Evolutionary conservation across 2,329 filamentous ascomycete species (phyloP), one percentile per base, ranked within the genome.

Genomic region (Talaromyces sp.): DNA sequence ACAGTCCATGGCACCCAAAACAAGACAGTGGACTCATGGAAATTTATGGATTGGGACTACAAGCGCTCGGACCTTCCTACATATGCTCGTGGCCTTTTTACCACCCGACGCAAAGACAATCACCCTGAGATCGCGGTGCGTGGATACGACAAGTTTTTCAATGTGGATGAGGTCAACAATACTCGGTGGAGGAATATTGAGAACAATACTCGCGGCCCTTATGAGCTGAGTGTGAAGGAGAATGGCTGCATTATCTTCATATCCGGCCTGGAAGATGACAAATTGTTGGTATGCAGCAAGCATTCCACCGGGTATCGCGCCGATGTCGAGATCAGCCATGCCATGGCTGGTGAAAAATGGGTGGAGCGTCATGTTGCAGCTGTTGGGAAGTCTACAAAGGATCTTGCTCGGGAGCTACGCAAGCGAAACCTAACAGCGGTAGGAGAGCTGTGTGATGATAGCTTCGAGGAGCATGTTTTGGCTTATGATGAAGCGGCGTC

Each of bases 231-330:
- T 52, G 85, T 97, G 47, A 99, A 99, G 76, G 94, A 99, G 75
- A 99, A 99, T 66, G 94, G 94, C n/a, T 99, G 94, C 73, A 99
- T 99, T 73, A 97, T 99, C 63, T 99, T 99, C 77, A 86, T 99
- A 40, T 88, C 91, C 14, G 94, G 92, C 13, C 80, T 99, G 19
- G 90, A 95, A 65, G 92, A 97, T 65, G 92, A 85, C 32, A 91
- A 90, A 1, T 79, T 99, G 9, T 79, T 99, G 7, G 92, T 99
- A n/a, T 97, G 93, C 82, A 97, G 93, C 80, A 99, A 99, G 70
- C 94, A 99, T 72, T 97, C 94, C 0, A 97, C 92, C 0, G 94
- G 94, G 6, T 79, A 84, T 20, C 84, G 93, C n/a, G 75, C 74
- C 19, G 90, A 95, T 67, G 75, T 79, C 4, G 81, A 86, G 27